Evolutionary conservation across 306 rosid species (phyloP).

Genomic region (Delonix regia): DNA sequence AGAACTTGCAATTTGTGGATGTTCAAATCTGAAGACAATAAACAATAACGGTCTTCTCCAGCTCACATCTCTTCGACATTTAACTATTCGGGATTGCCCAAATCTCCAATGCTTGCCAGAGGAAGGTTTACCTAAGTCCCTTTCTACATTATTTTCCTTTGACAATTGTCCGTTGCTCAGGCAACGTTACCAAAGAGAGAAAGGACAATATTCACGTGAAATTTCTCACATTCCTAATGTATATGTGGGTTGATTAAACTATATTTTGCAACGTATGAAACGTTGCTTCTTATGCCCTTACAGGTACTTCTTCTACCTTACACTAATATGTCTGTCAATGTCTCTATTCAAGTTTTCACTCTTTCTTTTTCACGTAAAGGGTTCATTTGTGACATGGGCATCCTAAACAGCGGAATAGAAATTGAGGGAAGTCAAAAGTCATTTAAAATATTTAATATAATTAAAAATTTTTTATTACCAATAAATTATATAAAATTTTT

Average conservation of each 20-base stretch:
- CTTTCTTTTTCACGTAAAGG: no score
- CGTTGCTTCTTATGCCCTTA: no score
- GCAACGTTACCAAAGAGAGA: background rate
- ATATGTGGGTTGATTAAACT: background rate
- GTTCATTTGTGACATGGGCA: no score
- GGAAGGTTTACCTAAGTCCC: conserved; percentile 3
- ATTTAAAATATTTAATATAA: no score
- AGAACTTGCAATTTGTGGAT: fast-evolving
- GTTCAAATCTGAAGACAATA: background rate
- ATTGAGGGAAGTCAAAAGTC: no score
- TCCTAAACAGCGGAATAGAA: no score
- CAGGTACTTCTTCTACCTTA: background rate
- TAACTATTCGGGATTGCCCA: fast-evolving
- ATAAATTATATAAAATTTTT: no score
- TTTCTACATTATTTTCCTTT: background rate
- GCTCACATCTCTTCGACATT: background rate
- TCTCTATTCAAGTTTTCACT: no score
- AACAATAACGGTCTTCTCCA: background rate
- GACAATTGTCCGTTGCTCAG: background rate
- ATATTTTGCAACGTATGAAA: background rate
- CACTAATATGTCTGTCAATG: no score
- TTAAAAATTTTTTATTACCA: no score
- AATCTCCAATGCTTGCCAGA: conserved; percentile 5
- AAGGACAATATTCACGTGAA: background rate
- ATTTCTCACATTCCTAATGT: background rate